A percentile compares a stretch with the other conserved stretches of the same genome.
Evolutionary conservation across 2,329 filamentous ascomycete genomes (phyloP).

Genomic region (Taxawa tesnikishii): DNA sequence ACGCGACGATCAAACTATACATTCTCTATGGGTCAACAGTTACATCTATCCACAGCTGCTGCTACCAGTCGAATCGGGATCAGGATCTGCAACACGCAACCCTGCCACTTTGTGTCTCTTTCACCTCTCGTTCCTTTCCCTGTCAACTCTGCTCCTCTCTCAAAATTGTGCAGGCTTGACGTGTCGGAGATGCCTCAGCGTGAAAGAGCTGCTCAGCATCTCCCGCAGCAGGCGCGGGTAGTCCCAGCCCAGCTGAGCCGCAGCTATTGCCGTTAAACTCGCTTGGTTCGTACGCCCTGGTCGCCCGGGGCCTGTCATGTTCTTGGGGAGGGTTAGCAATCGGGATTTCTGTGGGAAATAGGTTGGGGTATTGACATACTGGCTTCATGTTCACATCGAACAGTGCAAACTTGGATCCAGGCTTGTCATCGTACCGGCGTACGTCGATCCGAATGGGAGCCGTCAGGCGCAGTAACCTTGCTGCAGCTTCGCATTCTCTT

Average conservation of each 20-base stretch:
- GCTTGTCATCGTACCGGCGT: slow-evolving; percentile 21
- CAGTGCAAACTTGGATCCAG: slow-evolving; percentile 27
- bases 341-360: background rate
- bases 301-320: slow-evolving; percentile 36
- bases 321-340: slow-evolving; percentile 17
- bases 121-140: too few species aligned
- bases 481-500: slow-evolving; percentile 29
- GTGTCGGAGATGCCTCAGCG: slow-evolving; percentile 7
- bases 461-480: slow-evolving; percentile 25
- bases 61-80: too few species aligned
- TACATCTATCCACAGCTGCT: too few species aligned
- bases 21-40: too few species aligned
- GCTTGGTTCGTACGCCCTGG: slow-evolving; percentile 36
- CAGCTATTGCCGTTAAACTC: slow-evolving; percentile 33
- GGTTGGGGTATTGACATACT: too few species aligned
- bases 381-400: slow-evolving; percentile 44
- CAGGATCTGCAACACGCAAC: too few species aligned
- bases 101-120: too few species aligned
- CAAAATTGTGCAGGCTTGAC: too few species aligned
- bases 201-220: slow-evolving; percentile 17
- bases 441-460: slow-evolving; percentile 37
- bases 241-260: slow-evolving; percentile 30
- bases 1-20: too few species aligned
- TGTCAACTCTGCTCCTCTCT: too few species aligned
- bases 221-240: slow-evolving; percentile 25